These are phyloP conservation scores for Brassica rapa DNA, from an alignment of 345 rosid genomes.

Conservation along the genomic window DNA sequence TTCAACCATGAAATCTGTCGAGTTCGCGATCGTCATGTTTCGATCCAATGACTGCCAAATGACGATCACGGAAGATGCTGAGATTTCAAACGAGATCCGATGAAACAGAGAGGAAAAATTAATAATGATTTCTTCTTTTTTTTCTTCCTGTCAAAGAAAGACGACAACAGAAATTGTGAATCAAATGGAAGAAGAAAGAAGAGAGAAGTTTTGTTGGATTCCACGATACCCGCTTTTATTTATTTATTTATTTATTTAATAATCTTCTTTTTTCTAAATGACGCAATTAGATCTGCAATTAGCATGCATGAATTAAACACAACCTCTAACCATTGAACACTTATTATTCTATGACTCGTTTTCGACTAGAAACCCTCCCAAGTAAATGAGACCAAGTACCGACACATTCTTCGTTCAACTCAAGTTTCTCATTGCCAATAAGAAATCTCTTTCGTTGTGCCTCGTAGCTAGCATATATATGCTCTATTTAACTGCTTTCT, in stretches of 20 bases:
- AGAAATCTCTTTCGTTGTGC: not conserved
- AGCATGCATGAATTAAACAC: not conserved
- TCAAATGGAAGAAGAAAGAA: slow-evolving; percentile 13
- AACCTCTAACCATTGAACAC: not conserved
- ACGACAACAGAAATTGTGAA: not conserved
- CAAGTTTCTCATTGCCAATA: not conserved
- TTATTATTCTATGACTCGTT: not conserved
- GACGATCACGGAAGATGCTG: not conserved
- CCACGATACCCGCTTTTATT: slow-evolving; percentile 20
- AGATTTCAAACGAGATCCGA: slow-evolving; percentile 9
- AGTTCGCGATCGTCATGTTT: slow-evolving; percentile 65
- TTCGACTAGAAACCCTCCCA: not conserved
- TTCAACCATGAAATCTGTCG: slow-evolving; percentile 54
- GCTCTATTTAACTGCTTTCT: not conserved
- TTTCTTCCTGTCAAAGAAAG: slow-evolving; percentile 20
- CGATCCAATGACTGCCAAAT: not conserved
- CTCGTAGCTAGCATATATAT: not conserved
- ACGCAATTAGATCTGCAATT: not conserved
- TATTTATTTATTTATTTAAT: not conserved
- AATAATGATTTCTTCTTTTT: not conserved
- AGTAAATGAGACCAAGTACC: not conserved
- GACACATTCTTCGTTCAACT: not conserved
- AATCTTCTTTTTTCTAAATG: not conserved
- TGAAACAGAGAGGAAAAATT: not conserved
- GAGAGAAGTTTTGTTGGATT: slow-evolving; percentile 14